Evolutionary conservation across 2,329 filamentous ascomycete species (phyloP).

Genomic region (Penicillium sp.): DNA sequence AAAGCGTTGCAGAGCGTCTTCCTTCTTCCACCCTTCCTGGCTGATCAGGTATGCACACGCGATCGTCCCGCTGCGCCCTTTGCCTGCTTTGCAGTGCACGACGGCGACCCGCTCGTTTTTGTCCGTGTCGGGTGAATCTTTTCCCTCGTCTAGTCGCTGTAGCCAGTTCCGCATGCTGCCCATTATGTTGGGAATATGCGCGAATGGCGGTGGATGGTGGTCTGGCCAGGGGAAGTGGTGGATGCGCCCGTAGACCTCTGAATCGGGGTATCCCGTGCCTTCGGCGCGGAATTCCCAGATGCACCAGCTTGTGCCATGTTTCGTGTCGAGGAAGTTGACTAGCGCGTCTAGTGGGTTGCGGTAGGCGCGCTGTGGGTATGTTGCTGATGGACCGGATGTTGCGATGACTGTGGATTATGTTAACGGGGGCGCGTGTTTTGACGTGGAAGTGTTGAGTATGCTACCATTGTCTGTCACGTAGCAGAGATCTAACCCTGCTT

Average conservation of each 20-base stretch:
- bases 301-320: slow-evolving; percentile 75
- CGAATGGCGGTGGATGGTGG: slow-evolving; percentile 91
- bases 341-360: slow-evolving; percentile 84
- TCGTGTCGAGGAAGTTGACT: slow-evolving; percentile 75
- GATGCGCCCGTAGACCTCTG: slow-evolving; percentile 74
- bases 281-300: slow-evolving; percentile 98
- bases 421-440: neutral
- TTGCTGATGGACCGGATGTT: slow-evolving; percentile 81
- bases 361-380: slow-evolving; percentile 84
- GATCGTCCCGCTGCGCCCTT: slow-evolving; percentile 81
- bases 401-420: slow-evolving; percentile 43
- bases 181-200: slow-evolving; percentile 77
- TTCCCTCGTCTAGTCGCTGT: slow-evolving; percentile 30
- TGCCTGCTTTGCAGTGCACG: slow-evolving; percentile 95
- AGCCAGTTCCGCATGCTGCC: slow-evolving; percentile 89
- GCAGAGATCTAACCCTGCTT: slow-evolving; percentile 85
- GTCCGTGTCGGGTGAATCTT: slow-evolving; percentile 16
- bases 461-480: slow-evolving; percentile 75
- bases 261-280: slow-evolving; percentile 88
- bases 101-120: slow-evolving; percentile 61
- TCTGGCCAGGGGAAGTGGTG: slow-evolving; percentile 94
- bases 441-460: neutral
- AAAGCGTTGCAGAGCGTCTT: slow-evolving; percentile 57
- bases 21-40: slow-evolving; percentile 63
- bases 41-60: slow-evolving; percentile 83